phyloP scores from a whole-genome alignment of 805 yeast species.

The Tetrapisispora iriomotensis region DNA sequence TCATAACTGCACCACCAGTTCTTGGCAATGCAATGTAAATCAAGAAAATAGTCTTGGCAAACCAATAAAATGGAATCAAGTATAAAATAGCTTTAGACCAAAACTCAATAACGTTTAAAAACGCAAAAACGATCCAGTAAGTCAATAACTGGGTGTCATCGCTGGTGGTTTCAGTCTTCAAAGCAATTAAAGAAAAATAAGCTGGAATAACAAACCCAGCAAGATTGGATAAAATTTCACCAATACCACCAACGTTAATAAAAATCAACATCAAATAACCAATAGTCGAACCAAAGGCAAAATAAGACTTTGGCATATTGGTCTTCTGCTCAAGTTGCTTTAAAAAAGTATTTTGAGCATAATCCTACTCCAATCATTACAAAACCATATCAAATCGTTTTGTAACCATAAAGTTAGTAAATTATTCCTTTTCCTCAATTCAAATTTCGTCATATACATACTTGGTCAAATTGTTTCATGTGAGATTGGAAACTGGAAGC shows the following conservation, averaged over 20 bases:
- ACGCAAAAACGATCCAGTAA: constrained; percentile 97
- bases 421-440: neutral
- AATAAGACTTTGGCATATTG: constrained; percentile 74
- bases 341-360: constrained; percentile 27
- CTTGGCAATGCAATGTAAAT: constrained; percentile 82
- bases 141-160: constrained; percentile 88
- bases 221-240: constrained; percentile 85
- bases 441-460: constrained; percentile 25
- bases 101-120: constrained; percentile 83
- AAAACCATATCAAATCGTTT: too few relatives aligned
- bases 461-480: constrained; percentile 39
- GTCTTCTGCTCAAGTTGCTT: constrained; percentile 36
- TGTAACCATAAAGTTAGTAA: too few relatives aligned
- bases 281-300: constrained; percentile 53
- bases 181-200: constrained; percentile 75
- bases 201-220: constrained; percentile 90
- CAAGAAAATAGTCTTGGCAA: constrained; percentile 81
- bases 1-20: constrained; percentile 72
- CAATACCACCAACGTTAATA: constrained; percentile 88
- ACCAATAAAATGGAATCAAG: constrained; percentile 96
- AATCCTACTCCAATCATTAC: constrained; percentile 15
- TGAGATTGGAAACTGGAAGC: constrained; percentile 38
- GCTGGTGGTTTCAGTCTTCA: constrained; percentile 53
- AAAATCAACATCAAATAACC: constrained; percentile 71
- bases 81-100: constrained; percentile 89